Base-by-base conservation (phyloP, 306 rosid species). In the Cucurbita argyrosperma region DNA sequence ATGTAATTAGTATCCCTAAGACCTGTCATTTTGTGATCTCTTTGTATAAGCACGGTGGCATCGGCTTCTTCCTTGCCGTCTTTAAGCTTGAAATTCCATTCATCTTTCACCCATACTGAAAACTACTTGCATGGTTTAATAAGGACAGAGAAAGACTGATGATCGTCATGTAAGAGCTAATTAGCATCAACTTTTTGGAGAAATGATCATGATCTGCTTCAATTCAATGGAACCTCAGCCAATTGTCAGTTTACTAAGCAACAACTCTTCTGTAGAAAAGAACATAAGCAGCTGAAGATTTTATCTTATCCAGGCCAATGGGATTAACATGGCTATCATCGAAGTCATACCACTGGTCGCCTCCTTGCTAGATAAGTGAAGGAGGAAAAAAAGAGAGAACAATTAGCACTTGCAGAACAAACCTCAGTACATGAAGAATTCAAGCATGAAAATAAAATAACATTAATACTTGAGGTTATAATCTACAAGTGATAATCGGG, bases 261-360 rank as follows among this genome's bases (percentile, higher is more conserved):
- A 76, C 76, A 73, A 86, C 88, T 85, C 96, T 91, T 88, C 92
- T 76, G 88, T 90, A 94, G 86, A 94, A 94, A 79, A 94, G 95
- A 89, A 94, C 97, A 83, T 94, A 94, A 7, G 96, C 97, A 66
- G 97, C 96, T 50, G 97, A 84, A 83, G 97, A 86, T 88, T 94
- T 94, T 76, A 91, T 91, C 96, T 88, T 94, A 85, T 89, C 99
- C 74, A 50, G 82, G 84, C 79, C 82, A 87, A 94, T 79, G 72
- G 96, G 91, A 84, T 78, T n/a, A 76, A 94, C 99, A 45, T 79
- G 86, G 85, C 97, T 89, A 83, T 94, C 97, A 69, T 94, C 97
- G 49, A 94, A 94, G 71, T 94, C 95, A 49, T 88, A 94, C 97
- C 99, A 94, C 69, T 81, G 97, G 77, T 94, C 96, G 38, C 89